phyloP scores from a whole-genome alignment of 768 basidiomycete species.

The Termitomyces sp. region DNA sequence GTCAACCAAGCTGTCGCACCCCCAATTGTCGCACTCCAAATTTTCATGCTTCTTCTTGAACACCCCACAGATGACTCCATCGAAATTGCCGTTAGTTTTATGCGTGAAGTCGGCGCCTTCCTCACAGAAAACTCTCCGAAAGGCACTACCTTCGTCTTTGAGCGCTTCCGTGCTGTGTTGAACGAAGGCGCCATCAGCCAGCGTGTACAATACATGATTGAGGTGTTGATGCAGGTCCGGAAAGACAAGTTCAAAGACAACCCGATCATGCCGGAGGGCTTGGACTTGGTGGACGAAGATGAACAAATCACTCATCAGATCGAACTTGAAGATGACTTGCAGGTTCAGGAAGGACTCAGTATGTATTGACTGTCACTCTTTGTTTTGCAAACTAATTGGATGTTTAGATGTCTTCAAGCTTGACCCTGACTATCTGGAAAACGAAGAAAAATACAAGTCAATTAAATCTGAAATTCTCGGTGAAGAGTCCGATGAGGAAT shows the following conservation, averaged over 20 bases:
- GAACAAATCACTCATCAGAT: slow-evolving; percentile 97
- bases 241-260: slow-evolving; percentile 99
- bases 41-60: slow-evolving; percentile 92
- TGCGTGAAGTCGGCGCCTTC: slow-evolving; percentile 95
- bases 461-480: slow-evolving; percentile 96
- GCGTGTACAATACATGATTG: slow-evolving; percentile 98
- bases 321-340: slow-evolving; percentile 86
- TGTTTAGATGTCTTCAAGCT: slow-evolving; percentile 87
- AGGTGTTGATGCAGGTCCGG: slow-evolving; percentile 97
- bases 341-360: slow-evolving; percentile 94
- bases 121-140: slow-evolving; percentile 91
- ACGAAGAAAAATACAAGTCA: slow-evolving; percentile 88
- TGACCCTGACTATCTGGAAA: slow-evolving; percentile 81
- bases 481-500: slow-evolving; percentile 74
- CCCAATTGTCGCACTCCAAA: slow-evolving; percentile 91
- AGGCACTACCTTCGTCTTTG: slow-evolving; percentile 91
- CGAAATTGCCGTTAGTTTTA: slow-evolving; percentile 97
- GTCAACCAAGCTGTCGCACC: slow-evolving; percentile 93
- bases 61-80: slow-evolving; percentile 96
- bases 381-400: background rate
- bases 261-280: slow-evolving; percentile 86
- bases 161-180: slow-evolving; percentile 93
- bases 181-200: slow-evolving; percentile 96
- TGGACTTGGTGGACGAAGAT: slow-evolving; percentile 96
- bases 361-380: slow-evolving; percentile 24